These are phyloP conservation scores for Hypoxylon subgilvum DNA, from an alignment of 495 filamentous ascomycete genomes.

Conservation along the genomic window DNA sequence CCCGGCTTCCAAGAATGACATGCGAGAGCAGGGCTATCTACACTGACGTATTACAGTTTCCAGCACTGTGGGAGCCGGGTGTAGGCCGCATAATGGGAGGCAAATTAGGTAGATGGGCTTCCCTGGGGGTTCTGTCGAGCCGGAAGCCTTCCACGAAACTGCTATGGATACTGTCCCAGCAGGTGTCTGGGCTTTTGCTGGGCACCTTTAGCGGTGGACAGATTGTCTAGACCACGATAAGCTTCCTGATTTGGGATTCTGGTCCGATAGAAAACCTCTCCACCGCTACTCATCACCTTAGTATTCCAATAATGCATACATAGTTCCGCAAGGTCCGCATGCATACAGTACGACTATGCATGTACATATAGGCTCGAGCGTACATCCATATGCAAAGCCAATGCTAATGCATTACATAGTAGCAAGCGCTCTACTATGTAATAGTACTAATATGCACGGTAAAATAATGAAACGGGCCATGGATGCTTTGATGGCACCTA, in stretches of 20 bases:
- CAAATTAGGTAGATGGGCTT: conserved; percentile 30
- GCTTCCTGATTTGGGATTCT: conserved; percentile 39
- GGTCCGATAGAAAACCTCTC: conserved; percentile 30
- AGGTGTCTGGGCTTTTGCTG: conserved; percentile 19
- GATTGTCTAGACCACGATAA: conserved; percentile 34
- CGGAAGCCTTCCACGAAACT: conserved; percentile 41
- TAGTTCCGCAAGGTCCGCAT: too few relatives aligned
- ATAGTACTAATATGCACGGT: conserved; percentile 32
- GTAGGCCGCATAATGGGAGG: conserved; percentile 38
- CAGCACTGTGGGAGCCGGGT: conserved; percentile 40
- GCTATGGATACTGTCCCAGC: conserved; percentile 38
- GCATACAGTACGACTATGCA: background rate
- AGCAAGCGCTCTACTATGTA: too few relatives aligned
- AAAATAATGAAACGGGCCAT: conserved; percentile 41
- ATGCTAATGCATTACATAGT: conserved; percentile 27
- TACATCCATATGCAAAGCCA: conserved; percentile 30
- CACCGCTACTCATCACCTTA: conserved; percentile 25
- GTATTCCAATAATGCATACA: conserved; percentile 22
- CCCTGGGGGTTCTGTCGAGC: conserved; percentile 34
- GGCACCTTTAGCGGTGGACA: conserved; percentile 38
- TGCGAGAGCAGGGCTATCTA: background rate
- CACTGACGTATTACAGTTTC: conserved; percentile 34
- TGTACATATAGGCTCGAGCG: too few relatives aligned
- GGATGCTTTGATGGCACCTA: conserved; percentile 30
- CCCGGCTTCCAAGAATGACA: conserved; percentile 14